Evolutionary conservation across 164 flowering plant genomes (phyloP).

Genomic region (Berberis vulgaris): DNA sequence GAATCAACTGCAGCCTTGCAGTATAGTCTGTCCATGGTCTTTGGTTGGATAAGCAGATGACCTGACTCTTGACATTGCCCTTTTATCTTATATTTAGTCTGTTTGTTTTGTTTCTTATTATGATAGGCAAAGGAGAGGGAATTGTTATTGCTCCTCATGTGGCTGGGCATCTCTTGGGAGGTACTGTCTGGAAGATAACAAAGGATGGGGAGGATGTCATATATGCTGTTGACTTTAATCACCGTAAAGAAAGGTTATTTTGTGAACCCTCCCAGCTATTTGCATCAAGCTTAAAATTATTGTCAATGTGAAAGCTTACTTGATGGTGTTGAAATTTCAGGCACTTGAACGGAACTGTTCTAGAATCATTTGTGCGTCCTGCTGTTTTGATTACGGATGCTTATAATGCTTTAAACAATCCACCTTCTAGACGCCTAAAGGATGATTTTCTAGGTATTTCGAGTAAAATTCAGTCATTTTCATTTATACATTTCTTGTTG

Average conservation of each 20-base stretch:
- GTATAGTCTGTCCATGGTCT: too few species aligned
- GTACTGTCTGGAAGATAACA: conserved; percentile 91
- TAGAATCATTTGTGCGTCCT: conserved; percentile 84
- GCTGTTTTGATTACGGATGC: conserved; percentile 98
- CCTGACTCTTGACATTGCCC: too few species aligned
- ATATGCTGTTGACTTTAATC: conserved; percentile 96
- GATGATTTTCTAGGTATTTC: conserved; percentile 75
- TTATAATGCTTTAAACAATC: conserved; percentile 84
- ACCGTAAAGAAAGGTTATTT: conserved; percentile 80
- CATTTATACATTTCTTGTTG: background rate
- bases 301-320: background rate
- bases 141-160: conserved; percentile 96
- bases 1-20: too few species aligned
- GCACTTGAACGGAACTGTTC: conserved; percentile 86
- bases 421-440: conserved; percentile 69
- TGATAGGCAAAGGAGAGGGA: conserved; percentile 85
- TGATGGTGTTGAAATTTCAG: conserved; percentile 28
- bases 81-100: background rate
- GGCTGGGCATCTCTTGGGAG: conserved; percentile 96
- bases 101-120: background rate
- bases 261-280: background rate
- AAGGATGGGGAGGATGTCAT: conserved; percentile 98
- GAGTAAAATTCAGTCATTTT: background rate
- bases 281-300: background rate
- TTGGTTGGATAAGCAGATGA: too few species aligned